Evolutionary conservation across 305 asterid species (phyloP), one percentile per base, ranked within the genome.

Genomic region (Plantago lanceolata): DNA sequence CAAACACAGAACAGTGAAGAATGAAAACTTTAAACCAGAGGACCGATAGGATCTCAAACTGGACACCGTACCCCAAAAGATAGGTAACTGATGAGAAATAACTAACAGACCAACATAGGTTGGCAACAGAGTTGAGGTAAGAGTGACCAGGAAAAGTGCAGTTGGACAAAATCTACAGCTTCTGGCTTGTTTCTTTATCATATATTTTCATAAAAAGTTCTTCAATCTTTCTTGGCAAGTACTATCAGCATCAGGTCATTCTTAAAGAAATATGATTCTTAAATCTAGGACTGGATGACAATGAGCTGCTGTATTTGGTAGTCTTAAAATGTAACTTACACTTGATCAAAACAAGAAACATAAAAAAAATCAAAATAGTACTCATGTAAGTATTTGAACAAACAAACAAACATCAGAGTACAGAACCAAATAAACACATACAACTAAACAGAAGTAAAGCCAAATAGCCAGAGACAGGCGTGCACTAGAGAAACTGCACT

Each of bases 381-480:
- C 11, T 6, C 15, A 3, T 3, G 14, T 9, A 2, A 5, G 17
- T 28, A n/a, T 33, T 1, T 56, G n/a, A 57, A 33, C 19, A 33
- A 57, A 19, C 17, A 57, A 15, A n/a, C n/a, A n/a, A 31, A 35
- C 19, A 29, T 2, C 45, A 6, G 15, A 57, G 28, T 18, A 17
- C 26, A n/a, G 19, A 60, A 60, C 8, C 16, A 60, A 43, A 12
- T 12, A 59, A 16, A 19, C n/a, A 21, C 21, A 51, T 35, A 51
- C 18, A 37, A 26, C 40, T 40, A 54, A 28, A 31, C 28, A n/a
- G 5, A 5, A 35, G n/a, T 6, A 24, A 52, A 5, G 40, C 29
- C 37, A 20, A 49, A 35, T 48, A 45, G 69, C 43, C 20, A 55
- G 59, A 61, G 44, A 31, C 8, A 64, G n/a, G 14, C 16, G 12